Evolutionary conservation across 179 eudicot genomes (phyloP).

Genomic region (Sideroxylon spinosum): DNA sequence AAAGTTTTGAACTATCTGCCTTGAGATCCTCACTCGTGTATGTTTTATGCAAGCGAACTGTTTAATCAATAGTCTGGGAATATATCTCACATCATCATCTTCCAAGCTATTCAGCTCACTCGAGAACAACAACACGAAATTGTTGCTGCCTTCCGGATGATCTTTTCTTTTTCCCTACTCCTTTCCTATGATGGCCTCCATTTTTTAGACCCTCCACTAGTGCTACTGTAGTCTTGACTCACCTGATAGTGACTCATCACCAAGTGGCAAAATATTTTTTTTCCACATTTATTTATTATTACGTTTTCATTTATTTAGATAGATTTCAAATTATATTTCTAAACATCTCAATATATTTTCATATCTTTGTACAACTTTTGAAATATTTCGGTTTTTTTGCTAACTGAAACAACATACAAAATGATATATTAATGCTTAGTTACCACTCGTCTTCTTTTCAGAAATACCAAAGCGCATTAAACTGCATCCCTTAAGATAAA

Average conservation of each 20-base stretch:
- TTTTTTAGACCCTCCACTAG: background rate
- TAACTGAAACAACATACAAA: background rate
- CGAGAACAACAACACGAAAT: background rate
- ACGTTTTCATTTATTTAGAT: too few relatives aligned
- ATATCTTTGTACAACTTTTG: too few relatives aligned
- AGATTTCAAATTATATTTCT: too few relatives aligned
- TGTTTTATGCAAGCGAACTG: background rate
- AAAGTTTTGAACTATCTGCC: background rate
- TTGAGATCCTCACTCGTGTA: background rate
- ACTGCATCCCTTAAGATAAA: background rate
- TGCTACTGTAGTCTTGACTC: background rate
- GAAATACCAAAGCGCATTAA: background rate
- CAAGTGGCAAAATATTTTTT: too few relatives aligned
- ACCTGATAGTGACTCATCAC: background rate
- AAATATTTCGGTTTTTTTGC: background rate
- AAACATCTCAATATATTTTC: too few relatives aligned
- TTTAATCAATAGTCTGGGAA: background rate
- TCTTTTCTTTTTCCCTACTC: background rate
- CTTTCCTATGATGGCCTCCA: background rate
- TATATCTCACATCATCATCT: background rate
- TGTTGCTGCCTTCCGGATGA: background rate
- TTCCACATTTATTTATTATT: too few relatives aligned
- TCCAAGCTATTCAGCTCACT: background rate
- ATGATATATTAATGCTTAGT: too few relatives aligned
- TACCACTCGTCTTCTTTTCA: too few relatives aligned